Percentiles rank a stretch among this genome's conserved stretches.
phyloP scores from a whole-genome alignment of 129 eudicot genomes.

The Kitagawia praeruptora region DNA sequence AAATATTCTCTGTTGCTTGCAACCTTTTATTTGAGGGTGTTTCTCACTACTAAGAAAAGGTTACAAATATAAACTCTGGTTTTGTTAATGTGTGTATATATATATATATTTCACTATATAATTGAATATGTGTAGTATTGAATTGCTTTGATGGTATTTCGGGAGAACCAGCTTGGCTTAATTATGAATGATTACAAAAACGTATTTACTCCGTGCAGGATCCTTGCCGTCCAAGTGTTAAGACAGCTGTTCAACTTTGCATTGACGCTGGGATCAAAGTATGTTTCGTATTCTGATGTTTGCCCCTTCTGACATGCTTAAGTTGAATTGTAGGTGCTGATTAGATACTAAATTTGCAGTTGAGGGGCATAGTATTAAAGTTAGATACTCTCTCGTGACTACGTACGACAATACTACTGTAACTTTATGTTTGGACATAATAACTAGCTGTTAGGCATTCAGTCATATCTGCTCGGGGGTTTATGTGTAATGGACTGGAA shows the following conservation, averaged over 20 bases:
- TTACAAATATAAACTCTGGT: background rate
- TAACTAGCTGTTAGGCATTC: background rate
- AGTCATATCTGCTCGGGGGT: background rate
- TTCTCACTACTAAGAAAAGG: background rate
- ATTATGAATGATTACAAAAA: background rate
- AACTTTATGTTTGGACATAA: no score
- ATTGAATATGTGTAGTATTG: background rate
- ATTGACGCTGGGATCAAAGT: conserved; percentile 89
- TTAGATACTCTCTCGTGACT: background rate
- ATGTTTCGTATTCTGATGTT: background rate
- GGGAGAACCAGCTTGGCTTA: background rate
- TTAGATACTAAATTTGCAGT: background rate
- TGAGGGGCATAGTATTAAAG: background rate
- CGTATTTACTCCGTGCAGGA: conserved; percentile 38
- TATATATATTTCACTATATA: background rate
- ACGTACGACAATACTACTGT: background rate
- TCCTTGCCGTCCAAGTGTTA: conserved; percentile 91
- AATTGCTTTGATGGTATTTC: background rate
- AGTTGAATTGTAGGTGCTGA: background rate
- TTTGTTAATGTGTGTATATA: background rate
- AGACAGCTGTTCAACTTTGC: conserved; percentile 67
- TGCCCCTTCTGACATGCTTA: background rate
- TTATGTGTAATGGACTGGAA: background rate
- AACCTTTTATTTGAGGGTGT: background rate
- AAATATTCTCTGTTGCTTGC: background rate